These are phyloP conservation scores for Sugiyamaella sp. DNA, from an alignment of 1,139 yeast species.

Conservation along the genomic window DNA sequence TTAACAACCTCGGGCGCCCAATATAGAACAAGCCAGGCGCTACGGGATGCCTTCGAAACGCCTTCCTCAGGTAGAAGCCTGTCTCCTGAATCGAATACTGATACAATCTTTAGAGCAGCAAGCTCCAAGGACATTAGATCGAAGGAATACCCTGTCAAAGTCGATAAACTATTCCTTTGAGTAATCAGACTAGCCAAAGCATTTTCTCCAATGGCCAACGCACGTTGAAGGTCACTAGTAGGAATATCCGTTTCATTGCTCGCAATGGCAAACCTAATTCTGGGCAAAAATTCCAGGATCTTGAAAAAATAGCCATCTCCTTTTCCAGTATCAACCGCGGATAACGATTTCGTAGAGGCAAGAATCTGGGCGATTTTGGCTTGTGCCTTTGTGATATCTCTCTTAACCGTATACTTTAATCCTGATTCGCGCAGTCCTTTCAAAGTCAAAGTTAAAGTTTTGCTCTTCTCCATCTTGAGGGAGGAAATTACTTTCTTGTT, in stretches of 20 bases:
- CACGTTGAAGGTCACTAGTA: constrained; percentile 70
- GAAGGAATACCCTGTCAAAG: neutral
- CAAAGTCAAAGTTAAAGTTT: constrained; percentile 73
- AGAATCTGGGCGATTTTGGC: constrained; percentile 64
- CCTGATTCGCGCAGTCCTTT: constrained; percentile 78
- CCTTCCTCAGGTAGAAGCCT: neutral
- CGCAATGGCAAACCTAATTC: constrained; percentile 67
- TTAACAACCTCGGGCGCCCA: constrained; percentile 30
- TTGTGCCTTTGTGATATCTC: constrained; percentile 65
- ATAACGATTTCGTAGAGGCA: constrained; percentile 51
- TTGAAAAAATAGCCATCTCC: constrained; percentile 67
- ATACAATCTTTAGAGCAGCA: neutral
- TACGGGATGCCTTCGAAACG: neutral
- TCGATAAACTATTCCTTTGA: constrained; percentile 4
- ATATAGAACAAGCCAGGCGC: constrained; percentile 16
- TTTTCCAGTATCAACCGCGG: constrained; percentile 47
- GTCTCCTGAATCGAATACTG: constrained; percentile 8
- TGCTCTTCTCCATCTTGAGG: constrained; percentile 77
- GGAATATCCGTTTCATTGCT: constrained; percentile 71
- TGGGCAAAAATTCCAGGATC: constrained; percentile 76
- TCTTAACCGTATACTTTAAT: constrained; percentile 62
- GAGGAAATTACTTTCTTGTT: constrained; percentile 73
- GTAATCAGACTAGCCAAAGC: constrained; percentile 51
- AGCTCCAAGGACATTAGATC: constrained; percentile 2
- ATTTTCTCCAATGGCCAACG: constrained; percentile 79